Evolutionary conservation across 78 protist genomes (phyloP), one percentile per base, ranked within the genome.

Genomic region (Tieghemostelium lacteum): DNA sequence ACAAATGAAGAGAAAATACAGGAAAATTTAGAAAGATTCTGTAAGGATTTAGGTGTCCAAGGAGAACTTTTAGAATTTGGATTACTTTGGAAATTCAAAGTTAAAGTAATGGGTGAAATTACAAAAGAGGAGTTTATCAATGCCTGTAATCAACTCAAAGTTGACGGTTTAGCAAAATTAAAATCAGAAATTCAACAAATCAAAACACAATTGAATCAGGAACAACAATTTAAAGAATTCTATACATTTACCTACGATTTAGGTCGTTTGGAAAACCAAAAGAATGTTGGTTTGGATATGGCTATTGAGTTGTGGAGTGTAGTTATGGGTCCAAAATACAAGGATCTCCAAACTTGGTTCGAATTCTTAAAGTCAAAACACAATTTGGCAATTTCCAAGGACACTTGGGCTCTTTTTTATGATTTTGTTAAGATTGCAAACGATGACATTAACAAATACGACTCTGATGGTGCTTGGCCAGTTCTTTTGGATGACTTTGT

Each of bases 381-480:
- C 33, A 83, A 83, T 20, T 73, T 67, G 3, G 91, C 71, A 33
- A 69, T 83, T 52, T 67, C 77, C 7, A 66, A 69, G 33, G 91
- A 83, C 12, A 69, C 80, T 60, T 83, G 91, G 91, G 14, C 7
- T 26, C 75, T 70, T 2, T 60, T 83, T 28, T 69, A 50, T 10
- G 91, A 83, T 45, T 83, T 83, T 70, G 39, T 83, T 22, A 66
- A 60, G 28, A 70, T 70, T 83, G 91, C 78, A 55, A 83, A 83
- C 36, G 91, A 83, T 50, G 69, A 71, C 26, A 83, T 83, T 24
- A 7, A 54, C 17, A 83, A 83, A 50, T 83, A 83, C 26, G 91
- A 83, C 33, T 45, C 80, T n/a, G 91, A 83, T 28, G 91, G 77
- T 67, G 76, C 91, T 42, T 83, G 91, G 91, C 91, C 91, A 24